Conservation (phyloP, 2,329 filamentous ascomycete species). For the Ilyonectria destructans region DNA sequence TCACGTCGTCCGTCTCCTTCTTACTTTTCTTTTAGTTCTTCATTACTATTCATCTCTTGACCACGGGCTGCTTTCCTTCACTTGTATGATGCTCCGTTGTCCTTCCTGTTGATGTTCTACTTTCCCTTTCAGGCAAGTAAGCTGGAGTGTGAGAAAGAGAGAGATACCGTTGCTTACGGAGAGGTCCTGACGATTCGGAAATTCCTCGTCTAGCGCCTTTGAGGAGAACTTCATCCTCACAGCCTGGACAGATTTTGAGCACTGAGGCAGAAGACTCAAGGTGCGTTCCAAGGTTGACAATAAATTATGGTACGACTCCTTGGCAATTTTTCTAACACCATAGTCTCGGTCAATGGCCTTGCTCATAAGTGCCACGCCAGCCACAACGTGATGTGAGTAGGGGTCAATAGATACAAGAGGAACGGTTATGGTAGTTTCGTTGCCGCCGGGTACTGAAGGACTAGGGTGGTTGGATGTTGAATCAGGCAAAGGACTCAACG, state of each 20-base stretch:
- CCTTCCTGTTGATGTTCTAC: no score
- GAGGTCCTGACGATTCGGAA: no score
- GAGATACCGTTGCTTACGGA: no score
- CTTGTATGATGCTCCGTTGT: no score
- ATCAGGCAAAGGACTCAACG: slow-evolving; percentile 21
- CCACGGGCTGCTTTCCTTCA: no score
- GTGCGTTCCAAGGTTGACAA: slow-evolving; percentile 47
- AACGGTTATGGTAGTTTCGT: slow-evolving; percentile 37
- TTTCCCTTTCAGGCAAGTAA: no score
- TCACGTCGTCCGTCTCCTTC: no score
- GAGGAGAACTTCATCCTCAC: slow-evolving; percentile 45
- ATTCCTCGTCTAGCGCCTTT: no score
- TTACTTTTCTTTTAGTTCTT: no score
- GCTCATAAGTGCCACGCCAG: slow-evolving; percentile 49
- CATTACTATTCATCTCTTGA: no score
- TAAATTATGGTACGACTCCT: slow-evolving; percentile 48
- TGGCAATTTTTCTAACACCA: slow-evolving; percentile 42
- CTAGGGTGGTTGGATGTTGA: no score
- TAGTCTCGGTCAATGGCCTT: slow-evolving; percentile 53
- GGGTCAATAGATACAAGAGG: slow-evolving; percentile 54
- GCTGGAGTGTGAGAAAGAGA: no score
- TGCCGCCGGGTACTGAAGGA: not conserved
- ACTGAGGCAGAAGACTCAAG: slow-evolving; percentile 49
- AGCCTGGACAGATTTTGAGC: slow-evolving; percentile 53
- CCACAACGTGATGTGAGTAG: slow-evolving; percentile 53